phyloP scores from a whole-genome alignment of 495 filamentous ascomycete species.

The Aeminium ludgeri region DNA sequence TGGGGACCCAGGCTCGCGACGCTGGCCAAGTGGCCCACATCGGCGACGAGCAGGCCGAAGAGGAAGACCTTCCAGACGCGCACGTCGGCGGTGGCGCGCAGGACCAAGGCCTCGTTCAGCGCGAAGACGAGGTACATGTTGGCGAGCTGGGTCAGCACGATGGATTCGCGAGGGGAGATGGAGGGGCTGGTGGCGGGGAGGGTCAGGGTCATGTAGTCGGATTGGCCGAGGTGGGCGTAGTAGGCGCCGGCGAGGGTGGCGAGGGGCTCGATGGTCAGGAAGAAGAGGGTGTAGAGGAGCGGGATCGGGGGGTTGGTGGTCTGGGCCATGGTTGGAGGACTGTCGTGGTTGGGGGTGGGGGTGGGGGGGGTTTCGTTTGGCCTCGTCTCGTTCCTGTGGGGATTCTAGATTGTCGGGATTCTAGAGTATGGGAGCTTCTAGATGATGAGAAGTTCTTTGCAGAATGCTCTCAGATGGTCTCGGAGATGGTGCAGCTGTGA shows the following conservation, averaged over 20 bases:
- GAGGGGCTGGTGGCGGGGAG: conserved; percentile 12
- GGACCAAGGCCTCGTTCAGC: conserved; percentile 49
- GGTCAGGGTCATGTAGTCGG: conserved; percentile 43
- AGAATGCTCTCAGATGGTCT: no score
- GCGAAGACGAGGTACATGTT: conserved; percentile 52
- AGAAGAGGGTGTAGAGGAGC: conserved; percentile 39
- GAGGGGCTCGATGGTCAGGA: conserved; percentile 49
- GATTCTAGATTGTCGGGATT: neutral
- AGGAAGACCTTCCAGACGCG: conserved; percentile 48
- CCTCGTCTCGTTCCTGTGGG: neutral
- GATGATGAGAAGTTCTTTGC: no score
- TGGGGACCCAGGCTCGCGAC: conserved; percentile 31
- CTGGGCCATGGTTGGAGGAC: conserved; percentile 3
- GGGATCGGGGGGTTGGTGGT: conserved; percentile 8
- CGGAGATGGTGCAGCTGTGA: neutral
- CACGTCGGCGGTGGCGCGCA: conserved; percentile 43
- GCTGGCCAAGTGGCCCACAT: conserved; percentile 50
- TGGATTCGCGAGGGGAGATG: conserved; percentile 27
- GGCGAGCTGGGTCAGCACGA: conserved; percentile 44
- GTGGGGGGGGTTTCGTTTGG: no score
- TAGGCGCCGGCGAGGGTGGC: conserved; percentile 49
- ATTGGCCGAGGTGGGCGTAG: conserved; percentile 39
- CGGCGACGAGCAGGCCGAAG: conserved; percentile 43
- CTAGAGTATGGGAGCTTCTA: neutral
- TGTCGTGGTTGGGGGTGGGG: neutral